These are phyloP conservation scores for Dianthus caryophyllus DNA, from an alignment of 148 eudicot genomes.

Conservation along the genomic window DNA sequence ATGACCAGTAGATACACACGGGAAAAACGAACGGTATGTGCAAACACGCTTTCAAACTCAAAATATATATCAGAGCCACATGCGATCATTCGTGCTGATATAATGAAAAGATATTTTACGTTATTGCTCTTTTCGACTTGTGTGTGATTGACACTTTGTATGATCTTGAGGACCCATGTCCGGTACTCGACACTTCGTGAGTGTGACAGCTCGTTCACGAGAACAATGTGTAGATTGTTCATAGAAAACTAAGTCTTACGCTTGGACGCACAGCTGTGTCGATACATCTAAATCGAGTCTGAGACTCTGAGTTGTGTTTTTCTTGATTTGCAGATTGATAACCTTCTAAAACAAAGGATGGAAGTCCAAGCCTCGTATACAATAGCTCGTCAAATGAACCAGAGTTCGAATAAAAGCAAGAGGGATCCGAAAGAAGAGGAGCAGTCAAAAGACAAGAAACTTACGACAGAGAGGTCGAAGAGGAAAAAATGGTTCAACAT, in stretches of 20 bases:
- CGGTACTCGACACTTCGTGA: too few species aligned
- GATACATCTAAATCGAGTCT: too few species aligned
- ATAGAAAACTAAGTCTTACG: too few species aligned
- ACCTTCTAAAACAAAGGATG: constrained; percentile 69
- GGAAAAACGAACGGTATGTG: constrained; percentile 87
- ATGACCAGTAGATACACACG: constrained; percentile 78
- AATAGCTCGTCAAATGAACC: constrained; percentile 47
- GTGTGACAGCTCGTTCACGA: too few species aligned
- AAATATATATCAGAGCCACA: neutral
- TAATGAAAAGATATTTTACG: neutral
- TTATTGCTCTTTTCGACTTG: constrained; percentile 6
- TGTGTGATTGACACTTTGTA: too few species aligned
- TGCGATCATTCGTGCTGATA: neutral
- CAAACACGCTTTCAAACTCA: neutral
- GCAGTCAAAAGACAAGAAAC: constrained; percentile 44
- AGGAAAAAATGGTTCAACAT: constrained; percentile 86
- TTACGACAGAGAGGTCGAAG: constrained; percentile 55
- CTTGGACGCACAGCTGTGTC: too few species aligned
- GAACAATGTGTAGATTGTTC: too few species aligned
- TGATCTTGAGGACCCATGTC: too few species aligned
- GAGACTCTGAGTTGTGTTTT: too few species aligned
- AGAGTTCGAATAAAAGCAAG: constrained; percentile 61
- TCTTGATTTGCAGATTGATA: constrained; percentile 59
- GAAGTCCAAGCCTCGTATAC: constrained; percentile 79
- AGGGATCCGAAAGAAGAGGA: constrained; percentile 51